phyloP scores from a whole-genome alignment of 164 flowering plant genomes.

The Kingdonia uniflora region DNA sequence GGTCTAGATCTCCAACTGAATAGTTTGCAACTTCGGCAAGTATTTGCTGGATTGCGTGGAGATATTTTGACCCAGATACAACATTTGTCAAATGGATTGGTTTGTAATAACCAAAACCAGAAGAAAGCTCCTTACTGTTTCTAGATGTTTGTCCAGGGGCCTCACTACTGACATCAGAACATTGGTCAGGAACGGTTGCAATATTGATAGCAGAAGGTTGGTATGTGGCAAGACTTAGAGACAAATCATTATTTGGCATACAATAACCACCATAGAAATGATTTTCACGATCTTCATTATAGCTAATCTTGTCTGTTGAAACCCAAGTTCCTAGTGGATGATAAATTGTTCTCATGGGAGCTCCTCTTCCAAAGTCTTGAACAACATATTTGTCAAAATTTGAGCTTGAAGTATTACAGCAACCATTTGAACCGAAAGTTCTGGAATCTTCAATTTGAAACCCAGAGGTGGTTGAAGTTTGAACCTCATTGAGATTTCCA shows the following conservation, averaged over 20 bases:
- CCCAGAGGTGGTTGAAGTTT: conserved; percentile 15
- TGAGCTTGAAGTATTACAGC: conserved; percentile 20
- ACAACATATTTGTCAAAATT: conserved; percentile 13
- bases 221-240: conserved; percentile 56
- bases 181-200: conserved; percentile 28
- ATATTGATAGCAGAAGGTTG: conserved; percentile 24
- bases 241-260: conserved; percentile 40
- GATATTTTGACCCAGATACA: conserved; percentile 48
- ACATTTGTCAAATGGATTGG: conserved; percentile 23
- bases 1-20: conserved; percentile 38
- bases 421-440: conserved; percentile 14
- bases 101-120: conserved; percentile 18
- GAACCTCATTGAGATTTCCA: conserved; percentile 20
- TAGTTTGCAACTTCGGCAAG: conserved; percentile 54
- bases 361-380: conserved; percentile 15
- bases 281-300: conserved; percentile 16
- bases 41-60: conserved; percentile 56
- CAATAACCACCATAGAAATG: conserved; percentile 11
- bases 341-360: conserved; percentile 13
- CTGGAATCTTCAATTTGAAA: conserved; percentile 23
- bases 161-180: conserved; percentile 35
- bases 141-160: conserved; percentile 36
- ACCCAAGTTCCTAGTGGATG: conserved; percentile 27
- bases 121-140: conserved; percentile 30
- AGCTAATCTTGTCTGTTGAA: conserved; percentile 16